These are phyloP conservation scores for Wallacemonas sp. DNA, from an alignment of 208 protist genomes.

Conservation along the genomic window DNA sequence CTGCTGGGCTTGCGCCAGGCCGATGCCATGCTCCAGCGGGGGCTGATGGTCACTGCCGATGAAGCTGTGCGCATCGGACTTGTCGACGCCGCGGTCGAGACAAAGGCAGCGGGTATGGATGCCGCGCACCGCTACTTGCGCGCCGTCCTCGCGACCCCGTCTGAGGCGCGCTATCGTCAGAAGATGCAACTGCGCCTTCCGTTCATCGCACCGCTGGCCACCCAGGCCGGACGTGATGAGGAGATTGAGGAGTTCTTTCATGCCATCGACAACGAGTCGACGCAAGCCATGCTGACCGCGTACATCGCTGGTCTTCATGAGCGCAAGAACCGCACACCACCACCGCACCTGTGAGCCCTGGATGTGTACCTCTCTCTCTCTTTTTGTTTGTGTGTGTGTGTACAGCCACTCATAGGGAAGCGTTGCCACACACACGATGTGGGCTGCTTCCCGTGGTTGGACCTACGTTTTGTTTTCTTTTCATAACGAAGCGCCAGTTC, in stretches of 20 bases:
- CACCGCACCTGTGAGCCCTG: slow-evolving; percentile 5
- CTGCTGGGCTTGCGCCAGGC: slow-evolving; percentile 39
- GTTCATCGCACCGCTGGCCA: slow-evolving; percentile 8
- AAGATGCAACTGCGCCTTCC: slow-evolving; percentile 18
- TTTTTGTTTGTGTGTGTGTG: neutral
- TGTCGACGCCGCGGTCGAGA: slow-evolving; percentile 43
- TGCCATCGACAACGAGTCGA: slow-evolving; percentile 1
- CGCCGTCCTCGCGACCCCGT: slow-evolving; percentile 12
- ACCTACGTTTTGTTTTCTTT: too few species aligned
- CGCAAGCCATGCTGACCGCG: neutral
- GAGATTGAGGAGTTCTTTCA: slow-evolving; percentile 11
- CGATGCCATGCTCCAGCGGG: slow-evolving; percentile 38
- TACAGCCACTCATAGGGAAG: too few species aligned
- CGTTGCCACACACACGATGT: too few species aligned
- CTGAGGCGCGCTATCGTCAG: slow-evolving; percentile 20
- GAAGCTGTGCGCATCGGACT: slow-evolving; percentile 36
- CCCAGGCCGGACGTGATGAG: slow-evolving; percentile 1
- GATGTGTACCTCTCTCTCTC: neutral
- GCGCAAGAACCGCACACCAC: neutral
- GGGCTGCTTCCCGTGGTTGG: too few species aligned
- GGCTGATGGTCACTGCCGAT: slow-evolving; percentile 25
- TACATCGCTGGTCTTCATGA: slow-evolving; percentile 10
- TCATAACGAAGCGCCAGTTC: too few species aligned
- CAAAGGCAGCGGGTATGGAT: slow-evolving; percentile 29
- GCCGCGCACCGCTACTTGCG: slow-evolving; percentile 22